These are phyloP conservation scores for Exidia glandulosa DNA, from an alignment of 768 basidiomycete species.

Conservation along the genomic window DNA sequence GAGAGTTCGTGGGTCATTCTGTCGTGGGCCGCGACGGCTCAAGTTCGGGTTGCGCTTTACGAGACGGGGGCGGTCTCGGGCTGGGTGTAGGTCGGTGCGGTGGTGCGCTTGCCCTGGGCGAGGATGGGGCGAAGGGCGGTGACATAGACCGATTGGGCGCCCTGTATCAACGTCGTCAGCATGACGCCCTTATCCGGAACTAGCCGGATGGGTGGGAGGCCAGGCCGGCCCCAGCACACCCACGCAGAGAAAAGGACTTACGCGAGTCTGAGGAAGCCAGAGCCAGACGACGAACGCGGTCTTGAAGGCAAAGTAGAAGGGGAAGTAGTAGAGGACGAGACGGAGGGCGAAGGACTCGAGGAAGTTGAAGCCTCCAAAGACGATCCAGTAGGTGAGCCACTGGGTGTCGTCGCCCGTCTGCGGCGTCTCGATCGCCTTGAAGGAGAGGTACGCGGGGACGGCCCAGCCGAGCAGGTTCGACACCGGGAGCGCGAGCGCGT, in stretches of 20 bases:
- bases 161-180: constrained; percentile 32
- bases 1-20: no score
- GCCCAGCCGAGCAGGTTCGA: constrained; percentile 94
- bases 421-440: constrained; percentile 89
- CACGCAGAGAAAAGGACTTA: constrained; percentile 30
- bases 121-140: constrained; percentile 72
- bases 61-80: constrained; percentile 30
- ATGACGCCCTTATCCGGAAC: neutral
- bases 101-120: constrained; percentile 35
- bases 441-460: constrained; percentile 88
- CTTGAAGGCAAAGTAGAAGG: constrained; percentile 94
- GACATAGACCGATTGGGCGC: constrained; percentile 75
- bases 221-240: neutral
- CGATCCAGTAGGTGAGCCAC: constrained; percentile 97
- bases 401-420: constrained; percentile 76
- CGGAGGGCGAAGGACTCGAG: constrained; percentile 77
- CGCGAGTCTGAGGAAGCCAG: constrained; percentile 74
- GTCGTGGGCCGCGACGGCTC: no score
- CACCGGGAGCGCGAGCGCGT: constrained; percentile 82
- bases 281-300: constrained; percentile 85
- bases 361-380: constrained; percentile 91
- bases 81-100: constrained; percentile 31
- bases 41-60: no score
- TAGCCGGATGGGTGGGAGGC: neutral
- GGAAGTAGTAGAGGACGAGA: constrained; percentile 80